Conservation (phyloP, 768 basidiomycete species). For the Hebeloma cylindrosporum region DNA sequence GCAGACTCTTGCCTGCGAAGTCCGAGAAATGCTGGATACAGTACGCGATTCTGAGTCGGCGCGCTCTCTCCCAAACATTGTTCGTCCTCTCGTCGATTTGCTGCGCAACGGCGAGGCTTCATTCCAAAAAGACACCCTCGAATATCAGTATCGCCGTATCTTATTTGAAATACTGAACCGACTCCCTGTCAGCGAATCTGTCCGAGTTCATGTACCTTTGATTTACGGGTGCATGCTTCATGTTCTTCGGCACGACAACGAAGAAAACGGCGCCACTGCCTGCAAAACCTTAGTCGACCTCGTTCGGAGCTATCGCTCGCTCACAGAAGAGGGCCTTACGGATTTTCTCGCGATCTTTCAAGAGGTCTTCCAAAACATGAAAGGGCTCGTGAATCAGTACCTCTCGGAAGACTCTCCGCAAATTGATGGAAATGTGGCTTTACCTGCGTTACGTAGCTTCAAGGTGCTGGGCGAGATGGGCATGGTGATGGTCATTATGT, state of each 20-base stretch:
- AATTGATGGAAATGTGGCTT: slow-evolving; percentile 55
- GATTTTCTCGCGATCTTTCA: slow-evolving; percentile 83
- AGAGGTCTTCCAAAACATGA: slow-evolving; percentile 75
- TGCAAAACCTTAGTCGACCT: slow-evolving; percentile 93
- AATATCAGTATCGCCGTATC: slow-evolving; percentile 83
- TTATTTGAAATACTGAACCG: slow-evolving; percentile 90
- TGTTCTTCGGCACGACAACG: slow-evolving; percentile 86
- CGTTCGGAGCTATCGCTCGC: slow-evolving; percentile 70
- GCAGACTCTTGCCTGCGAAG: slow-evolving; percentile 68
- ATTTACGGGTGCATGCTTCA: slow-evolving; percentile 83
- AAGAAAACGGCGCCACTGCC: slow-evolving; percentile 88
- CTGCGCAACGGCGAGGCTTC: slow-evolving; percentile 68
- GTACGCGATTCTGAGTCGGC: slow-evolving; percentile 73
- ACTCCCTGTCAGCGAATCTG: slow-evolving; percentile 76
- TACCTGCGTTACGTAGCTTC: slow-evolving; percentile 83
- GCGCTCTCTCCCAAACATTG: slow-evolving; percentile 68
- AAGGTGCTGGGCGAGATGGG: slow-evolving; percentile 94
- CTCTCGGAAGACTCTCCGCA: slow-evolving; percentile 65
- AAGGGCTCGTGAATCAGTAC: slow-evolving; percentile 66
- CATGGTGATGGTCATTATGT: slow-evolving; percentile 87
- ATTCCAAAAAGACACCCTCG: slow-evolving; percentile 62
- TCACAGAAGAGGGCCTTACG: slow-evolving; percentile 70
- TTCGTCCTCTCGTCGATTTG: slow-evolving; percentile 71
- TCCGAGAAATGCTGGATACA: slow-evolving; percentile 80
- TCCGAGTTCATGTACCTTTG: slow-evolving; percentile 62